Percentiles rank a stretch among this genome's conserved stretches.
Evolutionary conservation across 371 early-diverging fungal genomes (phyloP).

Genomic region (Haplosporangium sp.): DNA sequence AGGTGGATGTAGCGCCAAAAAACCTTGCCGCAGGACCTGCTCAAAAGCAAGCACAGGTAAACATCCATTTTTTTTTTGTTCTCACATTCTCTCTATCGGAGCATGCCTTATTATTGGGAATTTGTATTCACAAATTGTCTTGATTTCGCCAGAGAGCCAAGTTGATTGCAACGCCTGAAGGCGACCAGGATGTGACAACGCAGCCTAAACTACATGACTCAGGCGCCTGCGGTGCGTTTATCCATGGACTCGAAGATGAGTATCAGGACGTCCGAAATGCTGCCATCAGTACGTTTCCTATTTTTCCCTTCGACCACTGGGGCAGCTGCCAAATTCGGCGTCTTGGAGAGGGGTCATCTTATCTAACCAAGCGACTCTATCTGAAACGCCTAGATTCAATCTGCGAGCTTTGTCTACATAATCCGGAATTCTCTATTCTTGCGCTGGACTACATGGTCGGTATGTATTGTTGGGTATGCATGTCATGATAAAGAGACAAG

Average conservation of each 20-base stretch:
- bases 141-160: constrained; percentile 44
- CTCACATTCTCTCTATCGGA: neutral
- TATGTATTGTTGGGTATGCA: constrained; percentile 35
- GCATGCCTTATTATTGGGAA: too few species aligned
- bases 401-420: constrained; percentile 74
- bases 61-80: neutral
- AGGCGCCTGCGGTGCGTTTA: constrained; percentile 89
- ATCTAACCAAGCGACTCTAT: neutral
- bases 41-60: constrained; percentile 52
- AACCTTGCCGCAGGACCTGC: constrained; percentile 52
- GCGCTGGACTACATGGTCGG: constrained; percentile 83
- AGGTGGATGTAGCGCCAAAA: constrained; percentile 39
- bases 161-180: constrained; percentile 69
- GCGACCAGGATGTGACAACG: constrained; percentile 74
- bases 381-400: constrained; percentile 73
- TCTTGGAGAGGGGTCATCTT: too few species aligned
- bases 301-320: neutral
- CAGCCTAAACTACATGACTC: constrained; percentile 75
- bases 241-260: constrained; percentile 94
- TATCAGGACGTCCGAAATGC: constrained; percentile 88
- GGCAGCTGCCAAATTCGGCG: neutral
- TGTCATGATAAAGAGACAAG: neutral
- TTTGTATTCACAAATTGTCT: too few species aligned
- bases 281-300: constrained; percentile 73
- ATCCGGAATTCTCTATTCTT: constrained; percentile 69